These are phyloP conservation scores for Drechmeria coniospora DNA, from an alignment of 2,329 filamentous ascomycete species.

Conservation along the genomic window DNA sequence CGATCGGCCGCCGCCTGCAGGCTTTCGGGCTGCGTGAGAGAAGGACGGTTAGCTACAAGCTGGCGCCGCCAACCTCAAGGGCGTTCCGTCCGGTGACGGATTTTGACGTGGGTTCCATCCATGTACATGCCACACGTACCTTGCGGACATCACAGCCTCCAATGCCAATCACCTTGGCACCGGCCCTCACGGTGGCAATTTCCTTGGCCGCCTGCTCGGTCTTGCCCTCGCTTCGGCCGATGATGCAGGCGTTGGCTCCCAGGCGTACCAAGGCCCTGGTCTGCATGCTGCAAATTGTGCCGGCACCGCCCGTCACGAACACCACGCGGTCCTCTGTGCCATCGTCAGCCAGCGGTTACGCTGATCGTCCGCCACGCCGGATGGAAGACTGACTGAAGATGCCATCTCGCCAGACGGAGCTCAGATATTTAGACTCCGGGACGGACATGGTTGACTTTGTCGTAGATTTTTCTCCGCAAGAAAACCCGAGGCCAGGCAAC, in stretches of 20 bases:
- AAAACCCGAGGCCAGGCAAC: no score
- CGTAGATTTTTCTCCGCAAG: no score
- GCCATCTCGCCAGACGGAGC: slow-evolving; percentile 70
- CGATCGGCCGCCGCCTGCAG: slow-evolving; percentile 54
- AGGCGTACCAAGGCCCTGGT: slow-evolving; percentile 82
- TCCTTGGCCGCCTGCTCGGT: slow-evolving; percentile 68
- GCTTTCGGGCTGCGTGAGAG: slow-evolving; percentile 11
- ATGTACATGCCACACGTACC: no score
- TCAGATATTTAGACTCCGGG: slow-evolving; percentile 61
- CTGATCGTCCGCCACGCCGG: not conserved
- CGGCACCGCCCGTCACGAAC: slow-evolving; percentile 89
- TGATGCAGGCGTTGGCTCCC: slow-evolving; percentile 84
- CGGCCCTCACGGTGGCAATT: slow-evolving; percentile 62
- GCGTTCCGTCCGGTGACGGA: not conserved
- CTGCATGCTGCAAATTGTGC: slow-evolving; percentile 87
- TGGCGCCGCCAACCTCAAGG: not conserved
- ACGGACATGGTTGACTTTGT: slow-evolving; percentile 56
- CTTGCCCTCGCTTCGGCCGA: slow-evolving; percentile 80
- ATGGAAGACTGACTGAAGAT: slow-evolving; percentile 50
- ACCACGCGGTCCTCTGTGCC: slow-evolving; percentile 64
- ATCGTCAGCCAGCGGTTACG: slow-evolving; percentile 1
- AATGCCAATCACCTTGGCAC: slow-evolving; percentile 75
- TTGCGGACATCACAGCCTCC: slow-evolving; percentile 67
- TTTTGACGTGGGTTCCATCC: no score
- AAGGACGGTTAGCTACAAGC: slow-evolving; percentile 1